Evolutionary conservation across 129 eudicot genomes (phyloP).

Genomic region (Silybum marianum): DNA sequence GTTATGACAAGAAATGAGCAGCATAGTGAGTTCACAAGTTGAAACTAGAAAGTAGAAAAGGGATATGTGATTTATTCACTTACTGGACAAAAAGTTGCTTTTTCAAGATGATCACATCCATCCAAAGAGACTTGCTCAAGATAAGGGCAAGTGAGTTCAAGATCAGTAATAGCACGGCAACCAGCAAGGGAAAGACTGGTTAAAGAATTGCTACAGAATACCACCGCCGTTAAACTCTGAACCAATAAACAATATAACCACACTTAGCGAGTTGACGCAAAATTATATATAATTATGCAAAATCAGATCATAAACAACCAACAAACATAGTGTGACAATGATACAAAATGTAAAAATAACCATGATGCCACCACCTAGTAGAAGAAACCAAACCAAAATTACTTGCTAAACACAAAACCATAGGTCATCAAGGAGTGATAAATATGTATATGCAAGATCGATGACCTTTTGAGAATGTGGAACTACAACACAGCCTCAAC

Average conservation of each 20-base stretch:
- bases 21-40: background rate
- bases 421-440: background rate
- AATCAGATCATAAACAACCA: background rate
- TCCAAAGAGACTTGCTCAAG: slow-evolving; percentile 87
- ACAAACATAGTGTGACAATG: background rate
- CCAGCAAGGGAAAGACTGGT: slow-evolving; percentile 87
- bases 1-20: background rate
- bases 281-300: background rate
- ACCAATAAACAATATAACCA: slow-evolving; percentile 10
- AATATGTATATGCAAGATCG: background rate
- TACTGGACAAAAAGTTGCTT: slow-evolving; percentile 85
- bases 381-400: background rate
- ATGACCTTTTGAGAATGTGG: background rate
- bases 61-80: slow-evolving; percentile 18
- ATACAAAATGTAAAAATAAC: background rate
- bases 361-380: background rate
- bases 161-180: slow-evolving; percentile 77
- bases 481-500: background rate
- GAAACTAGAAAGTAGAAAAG: background rate
- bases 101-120: slow-evolving; percentile 97
- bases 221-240: slow-evolving; percentile 83
- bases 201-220: slow-evolving; percentile 70
- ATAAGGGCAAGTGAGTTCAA: slow-evolving; percentile 76
- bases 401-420: background rate
- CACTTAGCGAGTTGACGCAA: slow-evolving; percentile 12